Evolutionary conservation across 257 asterid species (phyloP).

Genomic region (Linaria vulgaris): DNA sequence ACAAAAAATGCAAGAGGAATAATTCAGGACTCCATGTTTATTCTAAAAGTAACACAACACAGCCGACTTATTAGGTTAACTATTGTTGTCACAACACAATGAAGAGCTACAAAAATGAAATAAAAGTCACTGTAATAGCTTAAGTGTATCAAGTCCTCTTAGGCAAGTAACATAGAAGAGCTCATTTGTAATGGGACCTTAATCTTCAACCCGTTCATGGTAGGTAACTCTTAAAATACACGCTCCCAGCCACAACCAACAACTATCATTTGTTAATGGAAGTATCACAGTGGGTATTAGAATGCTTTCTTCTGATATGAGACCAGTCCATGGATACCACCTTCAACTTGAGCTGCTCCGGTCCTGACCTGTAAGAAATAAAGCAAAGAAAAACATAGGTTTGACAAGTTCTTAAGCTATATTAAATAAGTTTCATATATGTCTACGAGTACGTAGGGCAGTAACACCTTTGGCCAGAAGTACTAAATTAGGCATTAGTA

Average conservation of each 20-base stretch:
- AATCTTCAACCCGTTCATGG: too few relatives aligned
- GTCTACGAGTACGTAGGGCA: too few relatives aligned
- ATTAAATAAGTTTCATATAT: not conserved
- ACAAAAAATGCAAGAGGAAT: too few relatives aligned
- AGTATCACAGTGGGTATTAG: conserved; percentile 3
- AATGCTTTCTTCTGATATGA: conserved; percentile 50
- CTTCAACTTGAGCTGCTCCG: conserved; percentile 59
- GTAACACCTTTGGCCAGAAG: not conserved
- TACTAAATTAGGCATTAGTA: not conserved
- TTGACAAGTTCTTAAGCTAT: not conserved
- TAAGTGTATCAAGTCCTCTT: too few relatives aligned
- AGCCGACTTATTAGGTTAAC: too few relatives aligned
- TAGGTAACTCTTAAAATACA: not conserved
- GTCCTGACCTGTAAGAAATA: conserved; percentile 39
- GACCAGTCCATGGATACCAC: conserved; percentile 52
- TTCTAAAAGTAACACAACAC: too few relatives aligned
- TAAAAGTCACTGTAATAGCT: too few relatives aligned
- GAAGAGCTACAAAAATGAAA: too few relatives aligned
- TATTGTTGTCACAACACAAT: too few relatives aligned
- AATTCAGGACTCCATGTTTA: too few relatives aligned
- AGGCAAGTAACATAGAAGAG: too few relatives aligned
- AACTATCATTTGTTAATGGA: not conserved
- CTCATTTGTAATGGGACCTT: too few relatives aligned
- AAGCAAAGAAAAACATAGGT: not conserved
- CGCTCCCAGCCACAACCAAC: not conserved